Conservation (phyloP, 305 asterid species). For the Solanum chacoense region DNA sequence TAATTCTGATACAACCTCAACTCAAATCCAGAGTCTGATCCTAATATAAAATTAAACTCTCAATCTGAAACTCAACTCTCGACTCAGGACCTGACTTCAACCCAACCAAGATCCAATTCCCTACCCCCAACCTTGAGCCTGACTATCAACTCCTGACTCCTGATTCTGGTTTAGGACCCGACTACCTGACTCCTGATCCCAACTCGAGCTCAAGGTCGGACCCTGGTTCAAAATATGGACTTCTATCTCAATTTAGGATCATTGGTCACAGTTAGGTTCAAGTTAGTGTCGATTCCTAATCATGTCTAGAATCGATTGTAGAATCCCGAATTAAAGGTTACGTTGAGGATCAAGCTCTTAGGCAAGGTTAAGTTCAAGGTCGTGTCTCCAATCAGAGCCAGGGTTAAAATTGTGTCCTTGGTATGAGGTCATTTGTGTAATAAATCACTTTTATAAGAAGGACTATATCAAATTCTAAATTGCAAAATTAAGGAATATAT, state of each 20-base stretch:
- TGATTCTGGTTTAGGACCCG: not conserved
- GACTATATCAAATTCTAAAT: no score
- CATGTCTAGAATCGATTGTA: not conserved
- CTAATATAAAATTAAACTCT: not conserved
- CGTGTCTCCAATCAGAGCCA: not conserved
- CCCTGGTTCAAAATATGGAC: not conserved
- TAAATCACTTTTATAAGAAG: not conserved
- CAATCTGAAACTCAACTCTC: not conserved
- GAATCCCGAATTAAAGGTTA: not conserved
- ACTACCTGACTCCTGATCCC: not conserved
- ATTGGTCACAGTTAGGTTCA: not conserved
- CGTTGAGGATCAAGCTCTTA: not conserved
- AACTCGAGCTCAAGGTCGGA: not conserved
- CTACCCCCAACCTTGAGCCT: not conserved
- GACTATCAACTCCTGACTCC: not conserved
- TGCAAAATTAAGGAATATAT: no score
- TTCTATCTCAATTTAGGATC: not conserved
- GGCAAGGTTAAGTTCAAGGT: not conserved
- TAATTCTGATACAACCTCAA: not conserved
- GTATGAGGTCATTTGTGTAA: no score
- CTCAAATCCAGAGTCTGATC: rapidly evolving
- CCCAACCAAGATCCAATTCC: not conserved
- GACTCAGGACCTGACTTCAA: rapidly evolving
- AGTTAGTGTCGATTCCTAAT: not conserved
- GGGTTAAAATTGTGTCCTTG: not conserved